Conservation (phyloP, 257 asterid genomes). For the Salvia hispanica region DNA sequence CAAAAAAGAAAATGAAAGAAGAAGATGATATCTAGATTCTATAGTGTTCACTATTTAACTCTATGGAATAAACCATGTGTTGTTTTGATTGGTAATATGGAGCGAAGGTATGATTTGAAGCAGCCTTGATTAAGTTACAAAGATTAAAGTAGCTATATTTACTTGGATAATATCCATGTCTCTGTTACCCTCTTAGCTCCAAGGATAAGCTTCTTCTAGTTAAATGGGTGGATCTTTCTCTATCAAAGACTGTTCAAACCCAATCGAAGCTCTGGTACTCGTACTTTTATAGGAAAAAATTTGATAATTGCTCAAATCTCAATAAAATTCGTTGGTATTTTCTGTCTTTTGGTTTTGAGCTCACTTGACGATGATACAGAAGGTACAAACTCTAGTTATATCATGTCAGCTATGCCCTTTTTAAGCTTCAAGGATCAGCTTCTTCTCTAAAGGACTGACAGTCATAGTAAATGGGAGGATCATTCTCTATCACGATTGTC, state of each 20-base stretch:
- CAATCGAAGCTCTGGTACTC: not conserved
- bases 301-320: slow-evolving; percentile 2
- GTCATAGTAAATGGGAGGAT: not conserved
- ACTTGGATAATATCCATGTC: not conserved
- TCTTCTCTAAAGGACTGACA: not conserved
- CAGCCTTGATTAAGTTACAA: not conserved
- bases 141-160: not conserved
- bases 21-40: not conserved
- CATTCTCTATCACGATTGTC: slow-evolving; percentile 5
- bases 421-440: not conserved
- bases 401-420: not conserved
- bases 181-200: slow-evolving; percentile 2
- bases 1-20: not conserved
- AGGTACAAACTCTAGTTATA: not conserved
- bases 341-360: slow-evolving; percentile 23
- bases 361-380: not conserved
- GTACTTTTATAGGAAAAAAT: not conserved
- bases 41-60: not conserved
- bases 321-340: slow-evolving; percentile 1
- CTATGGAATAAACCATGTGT: not conserved
- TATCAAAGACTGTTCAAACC: slow-evolving; percentile 12
- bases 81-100: not conserved
- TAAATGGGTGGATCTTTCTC: not conserved
- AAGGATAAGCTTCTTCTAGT: slow-evolving; percentile 17
- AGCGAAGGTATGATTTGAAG: not conserved